Conservation (phyloP, 2,329 filamentous ascomycete genomes). For the Colletotrichum musicola region DNA sequence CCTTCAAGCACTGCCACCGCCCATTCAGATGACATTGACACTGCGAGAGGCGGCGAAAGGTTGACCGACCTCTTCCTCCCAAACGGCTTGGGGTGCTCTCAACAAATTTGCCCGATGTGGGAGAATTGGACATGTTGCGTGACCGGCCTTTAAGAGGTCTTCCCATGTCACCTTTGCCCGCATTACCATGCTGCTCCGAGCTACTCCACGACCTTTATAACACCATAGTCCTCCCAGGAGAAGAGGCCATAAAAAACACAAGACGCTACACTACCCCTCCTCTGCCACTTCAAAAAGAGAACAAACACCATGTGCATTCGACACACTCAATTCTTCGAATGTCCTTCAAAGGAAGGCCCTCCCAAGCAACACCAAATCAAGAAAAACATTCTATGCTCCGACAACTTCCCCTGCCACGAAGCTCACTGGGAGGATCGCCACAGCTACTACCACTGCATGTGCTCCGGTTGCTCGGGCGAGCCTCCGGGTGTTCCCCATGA, state of each 20-base stretch:
- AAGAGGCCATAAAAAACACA: background rate
- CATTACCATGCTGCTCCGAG: too few species aligned
- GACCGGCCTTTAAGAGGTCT: too few species aligned
- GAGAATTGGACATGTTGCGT: too few species aligned
- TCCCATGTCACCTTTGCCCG: too few species aligned
- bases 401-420: constrained; percentile 27
- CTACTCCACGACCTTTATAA: too few species aligned
- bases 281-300: background rate
- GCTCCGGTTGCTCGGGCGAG: constrained; percentile 36
- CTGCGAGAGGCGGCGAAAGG: too few species aligned
- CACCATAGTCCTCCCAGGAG: too few species aligned
- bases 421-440: constrained; percentile 28
- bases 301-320: constrained; percentile 28
- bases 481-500: constrained; percentile 24
- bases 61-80: too few species aligned
- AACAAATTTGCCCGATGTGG: too few species aligned
- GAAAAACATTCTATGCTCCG: constrained; percentile 35
- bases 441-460: constrained; percentile 31
- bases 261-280: background rate
- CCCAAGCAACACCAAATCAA: constrained; percentile 17
- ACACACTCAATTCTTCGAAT: constrained; percentile 27
- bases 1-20: too few species aligned
- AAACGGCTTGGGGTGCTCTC: too few species aligned
- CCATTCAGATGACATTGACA: too few species aligned
- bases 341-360: constrained; percentile 13